These are phyloP conservation scores for Stramenopiles sp. DNA, from an alignment of 352 stramenopile species.

Conservation along the genomic window DNA sequence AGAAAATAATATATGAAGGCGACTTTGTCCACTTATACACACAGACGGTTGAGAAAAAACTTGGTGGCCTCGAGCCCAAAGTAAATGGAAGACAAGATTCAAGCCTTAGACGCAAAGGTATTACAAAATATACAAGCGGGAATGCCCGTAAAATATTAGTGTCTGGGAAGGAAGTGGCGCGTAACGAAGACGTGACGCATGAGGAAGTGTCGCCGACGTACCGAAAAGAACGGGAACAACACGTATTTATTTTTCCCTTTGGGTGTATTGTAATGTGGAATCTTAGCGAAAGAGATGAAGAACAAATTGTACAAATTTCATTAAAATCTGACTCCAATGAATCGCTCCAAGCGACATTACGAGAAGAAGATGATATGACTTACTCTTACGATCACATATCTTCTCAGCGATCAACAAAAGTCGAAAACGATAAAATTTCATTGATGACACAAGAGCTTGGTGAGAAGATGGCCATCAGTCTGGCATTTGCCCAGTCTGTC, in stretches of 20 bases:
- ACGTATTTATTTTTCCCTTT: conserved; percentile 30
- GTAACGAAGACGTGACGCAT: no score
- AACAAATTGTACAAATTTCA: conserved; percentile 38
- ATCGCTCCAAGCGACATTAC: conserved; percentile 39
- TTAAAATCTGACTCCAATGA: conserved; percentile 39
- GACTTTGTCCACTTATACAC: not conserved
- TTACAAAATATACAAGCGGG: no score
- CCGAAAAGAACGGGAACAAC: not conserved
- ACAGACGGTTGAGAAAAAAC: not conserved
- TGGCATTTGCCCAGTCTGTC: conserved; percentile 69
- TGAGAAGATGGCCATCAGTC: conserved; percentile 71
- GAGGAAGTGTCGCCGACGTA: not conserved
- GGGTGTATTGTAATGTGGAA: conserved; percentile 70
- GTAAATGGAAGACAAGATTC: no score
- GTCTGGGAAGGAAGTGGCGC: no score
- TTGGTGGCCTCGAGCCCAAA: no score
- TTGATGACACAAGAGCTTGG: conserved; percentile 48
- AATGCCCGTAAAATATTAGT: no score
- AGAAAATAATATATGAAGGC: not conserved
- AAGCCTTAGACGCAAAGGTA: no score
- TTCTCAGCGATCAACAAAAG: conserved; percentile 26
- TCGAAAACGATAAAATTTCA: conserved; percentile 52
- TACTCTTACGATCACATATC: conserved; percentile 45
- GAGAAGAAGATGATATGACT: conserved; percentile 62
- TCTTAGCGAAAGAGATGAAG: conserved; percentile 47